These are phyloP conservation scores for Phytophthora tentaculata DNA, from an alignment of 352 stramenopile species.

Conservation along the genomic window DNA sequence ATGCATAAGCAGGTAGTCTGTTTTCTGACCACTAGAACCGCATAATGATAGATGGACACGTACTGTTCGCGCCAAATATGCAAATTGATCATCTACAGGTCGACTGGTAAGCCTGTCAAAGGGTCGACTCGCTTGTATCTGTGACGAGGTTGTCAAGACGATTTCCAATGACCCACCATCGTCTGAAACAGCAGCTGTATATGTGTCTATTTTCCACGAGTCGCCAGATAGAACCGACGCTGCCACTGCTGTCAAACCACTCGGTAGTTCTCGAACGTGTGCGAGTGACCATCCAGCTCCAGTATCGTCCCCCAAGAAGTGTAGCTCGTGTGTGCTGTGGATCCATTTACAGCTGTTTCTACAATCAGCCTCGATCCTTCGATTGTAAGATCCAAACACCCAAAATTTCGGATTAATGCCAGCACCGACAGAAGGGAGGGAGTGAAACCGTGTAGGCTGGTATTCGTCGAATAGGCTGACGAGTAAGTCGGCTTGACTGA, in stretches of 20 bases:
- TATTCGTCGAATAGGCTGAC: not conserved
- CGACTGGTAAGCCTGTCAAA: no score
- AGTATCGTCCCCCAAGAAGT: not conserved
- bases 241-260: not conserved
- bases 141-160: not conserved
- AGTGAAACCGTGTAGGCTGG: not conserved
- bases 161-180: not conserved
- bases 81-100: no score
- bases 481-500: not conserved
- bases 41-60: no score
- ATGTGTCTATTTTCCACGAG: not conserved
- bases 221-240: not conserved
- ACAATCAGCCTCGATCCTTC: not conserved
- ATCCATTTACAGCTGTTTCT: not conserved
- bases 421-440: not conserved
- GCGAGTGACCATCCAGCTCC: not conserved
- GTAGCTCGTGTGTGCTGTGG: not conserved
- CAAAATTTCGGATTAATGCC: not conserved
- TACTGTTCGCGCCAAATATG: no score
- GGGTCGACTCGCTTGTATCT: not conserved
- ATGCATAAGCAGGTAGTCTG: no score
- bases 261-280: not conserved
- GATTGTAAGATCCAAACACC: not conserved
- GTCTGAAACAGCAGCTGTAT: not conserved
- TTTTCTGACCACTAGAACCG: no score